Evolutionary conservation across 164 flowering plant genomes (phyloP).

Genomic region (Stephania cephalantha): DNA sequence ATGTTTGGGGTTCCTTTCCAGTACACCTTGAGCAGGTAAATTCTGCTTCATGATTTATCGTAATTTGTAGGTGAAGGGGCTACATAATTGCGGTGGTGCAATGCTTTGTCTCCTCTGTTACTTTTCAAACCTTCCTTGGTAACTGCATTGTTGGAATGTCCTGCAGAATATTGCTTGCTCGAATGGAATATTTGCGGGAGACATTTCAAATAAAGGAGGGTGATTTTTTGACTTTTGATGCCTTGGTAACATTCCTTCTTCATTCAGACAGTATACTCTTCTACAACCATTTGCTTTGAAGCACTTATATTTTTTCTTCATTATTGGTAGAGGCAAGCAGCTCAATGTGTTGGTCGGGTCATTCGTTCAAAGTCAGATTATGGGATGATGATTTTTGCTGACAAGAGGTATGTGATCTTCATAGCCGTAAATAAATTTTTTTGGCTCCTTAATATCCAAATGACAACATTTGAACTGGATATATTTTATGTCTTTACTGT

Average conservation of each 20-base stretch:
- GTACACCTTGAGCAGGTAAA: conserved; percentile 93
- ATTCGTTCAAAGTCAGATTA: conserved; percentile 98
- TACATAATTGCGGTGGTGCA: background rate
- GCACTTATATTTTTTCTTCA: background rate
- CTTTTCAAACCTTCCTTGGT: background rate
- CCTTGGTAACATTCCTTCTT: conserved; percentile 56
- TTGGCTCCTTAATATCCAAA: background rate
- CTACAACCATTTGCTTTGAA: background rate
- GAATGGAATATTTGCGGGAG: conserved; percentile 89
- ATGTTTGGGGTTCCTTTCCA: conserved; percentile 99
- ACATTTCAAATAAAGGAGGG: conserved; percentile 99
- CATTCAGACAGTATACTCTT: background rate
- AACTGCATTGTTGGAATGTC: background rate
- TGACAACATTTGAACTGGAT: too few species aligned
- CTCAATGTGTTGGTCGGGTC: conserved; percentile 98
- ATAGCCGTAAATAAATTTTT: background rate
- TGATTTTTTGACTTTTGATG: conserved; percentile 96
- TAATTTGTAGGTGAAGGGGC: background rate
- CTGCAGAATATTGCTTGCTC: conserved; percentile 83
- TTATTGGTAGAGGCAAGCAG: conserved; percentile 88
- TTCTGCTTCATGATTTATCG: background rate
- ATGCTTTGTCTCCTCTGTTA: background rate
- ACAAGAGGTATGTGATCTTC: conserved; percentile 62
- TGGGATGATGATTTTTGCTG: conserved; percentile 99
- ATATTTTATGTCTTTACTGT: too few species aligned